Conservation (phyloP, 1,284 basidiomycete species). For the Apiotrichum domesticum region DNA sequence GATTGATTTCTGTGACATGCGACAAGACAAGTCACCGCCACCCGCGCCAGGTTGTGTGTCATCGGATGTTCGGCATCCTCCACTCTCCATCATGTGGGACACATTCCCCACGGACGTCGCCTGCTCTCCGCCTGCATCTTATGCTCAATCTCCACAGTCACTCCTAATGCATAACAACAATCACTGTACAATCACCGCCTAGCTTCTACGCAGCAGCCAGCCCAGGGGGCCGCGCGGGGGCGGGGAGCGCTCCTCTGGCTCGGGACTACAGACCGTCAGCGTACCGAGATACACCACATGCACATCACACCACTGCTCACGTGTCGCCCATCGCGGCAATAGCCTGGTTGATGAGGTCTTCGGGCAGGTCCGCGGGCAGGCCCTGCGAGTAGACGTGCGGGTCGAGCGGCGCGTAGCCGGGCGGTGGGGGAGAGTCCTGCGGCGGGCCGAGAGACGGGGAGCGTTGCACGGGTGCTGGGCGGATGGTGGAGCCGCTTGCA, state of each 20-base stretch:
- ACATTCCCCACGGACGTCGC: too few species aligned
- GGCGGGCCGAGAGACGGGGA: conserved; percentile 15
- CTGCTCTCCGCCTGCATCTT: background rate
- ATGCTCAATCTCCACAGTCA: background rate
- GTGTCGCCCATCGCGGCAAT: conserved; percentile 41
- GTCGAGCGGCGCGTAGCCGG: conserved; percentile 47
- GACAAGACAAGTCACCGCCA: too few species aligned
- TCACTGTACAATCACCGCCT: background rate
- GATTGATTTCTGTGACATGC: too few species aligned
- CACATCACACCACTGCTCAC: conserved; percentile 5
- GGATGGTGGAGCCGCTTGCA: conserved; percentile 1
- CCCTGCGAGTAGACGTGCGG: conserved; percentile 45
- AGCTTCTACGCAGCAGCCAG: background rate
- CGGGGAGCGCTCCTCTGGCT: background rate
- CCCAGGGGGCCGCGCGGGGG: background rate
- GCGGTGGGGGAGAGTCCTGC: conserved; percentile 33
- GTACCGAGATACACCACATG: background rate
- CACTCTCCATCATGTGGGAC: too few species aligned
- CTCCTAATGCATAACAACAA: conserved; percentile 6
- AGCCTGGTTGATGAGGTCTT: conserved; percentile 45
- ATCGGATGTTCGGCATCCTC: too few species aligned
- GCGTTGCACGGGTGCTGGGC: conserved; percentile 3
- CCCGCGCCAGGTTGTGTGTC: too few species aligned
- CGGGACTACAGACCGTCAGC: background rate
- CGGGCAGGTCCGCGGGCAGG: conserved; percentile 46